Evolutionary conservation across 345 rosid species (phyloP), one percentile per base, ranked within the genome.

Genomic region (Brassica carinata): DNA sequence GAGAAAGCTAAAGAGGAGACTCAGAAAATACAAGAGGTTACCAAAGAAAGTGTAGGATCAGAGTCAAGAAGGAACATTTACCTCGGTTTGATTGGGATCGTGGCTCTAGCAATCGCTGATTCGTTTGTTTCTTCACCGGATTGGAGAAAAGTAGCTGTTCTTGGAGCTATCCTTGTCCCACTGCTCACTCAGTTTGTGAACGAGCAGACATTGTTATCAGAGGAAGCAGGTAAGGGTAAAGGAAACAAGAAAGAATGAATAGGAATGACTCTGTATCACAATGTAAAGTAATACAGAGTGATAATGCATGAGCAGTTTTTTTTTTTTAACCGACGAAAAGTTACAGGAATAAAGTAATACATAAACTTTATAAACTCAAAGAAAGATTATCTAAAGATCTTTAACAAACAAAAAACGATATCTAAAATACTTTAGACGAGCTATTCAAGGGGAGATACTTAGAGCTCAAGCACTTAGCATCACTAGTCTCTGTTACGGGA

Each of bases 141-240:
- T 71, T 92, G 98, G 97, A 80, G 91, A 72, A 93, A 89, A 85
- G 94, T 92, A 3, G 92, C 96, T 0, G 84, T 90, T 76, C 88
- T 96, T 64, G 98, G 98, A 82, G 97, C 92, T 45, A 89, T 96
- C 84, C 89, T 92, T 15, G 84, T 88, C 76, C 92, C 88, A 67
- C 80, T 96, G 85, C 53, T 89, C 80, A 84, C 91, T 73, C 97
- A 89, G 81, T 85, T 89, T 26, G 75, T 77, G 66, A 84, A 93
- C 40, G 97, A 96, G 79, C 96, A 93, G 84, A 87, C 87, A 67
- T 19, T 90, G 77, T 58, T 90, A 79, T 89, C 94, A 78, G 91
- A 91, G 34, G 71, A 85, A 8, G 86, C 83, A 58, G 82, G 76
- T 36, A 75, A 73, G n/a, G 86, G 85, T 15, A 82, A 82, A 65